Conservation (phyloP, 169 alveolate genomes). For the Cryptosporidium andersoni region DNA sequence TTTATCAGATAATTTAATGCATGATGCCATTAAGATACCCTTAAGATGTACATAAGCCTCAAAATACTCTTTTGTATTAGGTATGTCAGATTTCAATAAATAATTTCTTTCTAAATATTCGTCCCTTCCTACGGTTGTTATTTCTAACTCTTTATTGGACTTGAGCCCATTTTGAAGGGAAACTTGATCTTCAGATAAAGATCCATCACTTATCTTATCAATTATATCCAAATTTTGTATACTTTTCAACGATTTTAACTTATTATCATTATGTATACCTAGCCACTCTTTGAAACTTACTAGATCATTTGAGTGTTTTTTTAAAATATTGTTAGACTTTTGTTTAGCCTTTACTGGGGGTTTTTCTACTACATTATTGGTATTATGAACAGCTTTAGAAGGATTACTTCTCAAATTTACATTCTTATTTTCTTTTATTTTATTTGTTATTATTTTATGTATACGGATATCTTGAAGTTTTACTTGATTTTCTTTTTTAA, state of each 20-base stretch:
- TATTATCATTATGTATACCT: slow-evolving; percentile 10
- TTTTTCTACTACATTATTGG: slow-evolving; percentile 11
- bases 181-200: slow-evolving; percentile 3
- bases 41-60: slow-evolving; percentile 56
- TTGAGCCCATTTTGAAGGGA: background rate
- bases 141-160: slow-evolving; percentile 28
- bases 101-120: slow-evolving; percentile 28
- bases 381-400: background rate
- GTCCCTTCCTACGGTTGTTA: slow-evolving; percentile 60
- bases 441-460: slow-evolving; percentile 58
- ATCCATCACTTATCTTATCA: background rate
- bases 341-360: slow-evolving; percentile 16
- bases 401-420: slow-evolving; percentile 54
- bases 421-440: slow-evolving; percentile 35
- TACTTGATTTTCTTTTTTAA: background rate
- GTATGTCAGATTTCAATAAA: slow-evolving; percentile 30
- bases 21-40: slow-evolving; percentile 42
- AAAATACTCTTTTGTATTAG: slow-evolving; percentile 28
- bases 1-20: slow-evolving; percentile 9
- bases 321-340: slow-evolving; percentile 6
- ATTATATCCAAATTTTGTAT: background rate
- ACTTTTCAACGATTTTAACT: background rate
- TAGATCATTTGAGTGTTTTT: slow-evolving; percentile 7
- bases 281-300: slow-evolving; percentile 31
- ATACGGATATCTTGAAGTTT: slow-evolving; percentile 27